Base-by-base conservation (phyloP, 1,139 yeast species). In the Blastobotrys elegans region DNA sequence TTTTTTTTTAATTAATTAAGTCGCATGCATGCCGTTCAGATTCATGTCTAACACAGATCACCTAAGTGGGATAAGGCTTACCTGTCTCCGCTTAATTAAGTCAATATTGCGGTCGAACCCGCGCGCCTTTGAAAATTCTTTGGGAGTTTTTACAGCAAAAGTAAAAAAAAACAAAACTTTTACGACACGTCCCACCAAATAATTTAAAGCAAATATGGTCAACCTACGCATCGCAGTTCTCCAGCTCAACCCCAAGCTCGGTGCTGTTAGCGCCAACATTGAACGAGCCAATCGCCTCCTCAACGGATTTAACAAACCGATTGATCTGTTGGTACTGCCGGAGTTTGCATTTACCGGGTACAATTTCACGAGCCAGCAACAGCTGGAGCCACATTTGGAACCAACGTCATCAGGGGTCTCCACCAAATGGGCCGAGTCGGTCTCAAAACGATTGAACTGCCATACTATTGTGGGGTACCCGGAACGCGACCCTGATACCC, bases 281-380 rank as follows among this genome's bases (percentile, higher is more conserved):
- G 61, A 66, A 6, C 71, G 75, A 41, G 80, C 85, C 10, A 62
- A 67, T 17, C 46, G 54, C n/a, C 62, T 80, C 27, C 60, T 77
- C 16, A 66, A 66, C 7, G 48, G 56, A 20, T 56, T 63, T 52
- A 53, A 29, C 13, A 38, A 44, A 34, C 53, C 51, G 14, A 43
- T 59, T 5, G 65, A 87, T 61, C 57, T 89, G 22, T 64, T 89
- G 5, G 76, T 90, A 1, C 72, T 90, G 14, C 96, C 97, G 0
- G 97, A 90, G 60, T 67, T 89, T 48, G 90, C 95, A 0, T 68
- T 90, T 21, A 84, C 96, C 0, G 97, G 97, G 1, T 90, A 89
- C 64, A 84, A 84, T 59, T 88, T 82, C 65, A 62, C 67, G 14
- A 67, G 73, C 13, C 64, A 70, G 18, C 55, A 61, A 0, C 80